These are phyloP conservation scores for Boletus subparvulus DNA, from an alignment of 768 basidiomycete species.

Conservation along the genomic window DNA sequence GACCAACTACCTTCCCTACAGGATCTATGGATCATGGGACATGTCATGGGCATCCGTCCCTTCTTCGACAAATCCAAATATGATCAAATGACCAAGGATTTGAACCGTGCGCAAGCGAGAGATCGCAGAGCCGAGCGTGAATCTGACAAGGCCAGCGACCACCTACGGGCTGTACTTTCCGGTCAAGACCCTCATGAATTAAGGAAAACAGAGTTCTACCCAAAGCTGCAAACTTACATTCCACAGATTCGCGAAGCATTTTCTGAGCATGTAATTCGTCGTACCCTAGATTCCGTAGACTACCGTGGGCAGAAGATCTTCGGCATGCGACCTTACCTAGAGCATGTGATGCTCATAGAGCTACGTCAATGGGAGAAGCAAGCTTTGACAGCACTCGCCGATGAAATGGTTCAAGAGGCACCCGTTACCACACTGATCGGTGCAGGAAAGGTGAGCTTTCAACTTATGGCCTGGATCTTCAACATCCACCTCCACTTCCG, in stretches of 20 bases:
- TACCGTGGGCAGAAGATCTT: background rate
- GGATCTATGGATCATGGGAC: conserved; percentile 8
- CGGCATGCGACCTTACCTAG: background rate
- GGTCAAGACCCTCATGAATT: background rate
- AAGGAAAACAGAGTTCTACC: background rate
- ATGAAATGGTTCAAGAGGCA: conserved; percentile 16
- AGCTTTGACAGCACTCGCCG: background rate
- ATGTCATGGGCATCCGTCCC: background rate
- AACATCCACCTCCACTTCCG: too few species aligned
- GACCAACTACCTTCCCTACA: too few species aligned
- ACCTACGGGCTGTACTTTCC: background rate
- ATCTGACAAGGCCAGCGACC: background rate
- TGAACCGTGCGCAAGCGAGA: background rate
- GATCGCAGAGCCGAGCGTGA: background rate
- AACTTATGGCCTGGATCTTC: too few species aligned
- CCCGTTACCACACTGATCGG: background rate
- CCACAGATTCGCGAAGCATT: background rate
- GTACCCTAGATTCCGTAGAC: conserved; percentile 1
- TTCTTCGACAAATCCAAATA: background rate
- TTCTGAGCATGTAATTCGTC: background rate
- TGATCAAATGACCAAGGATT: background rate
- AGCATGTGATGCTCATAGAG: conserved; percentile 1
- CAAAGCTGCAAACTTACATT: background rate
- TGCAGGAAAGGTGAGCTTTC: too few species aligned
- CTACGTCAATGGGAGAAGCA: conserved; percentile 6